Evolutionary conservation across 192 early-diverging fungal genomes (phyloP), one percentile per base, ranked within the genome.

Genomic region (Geranomyces michiganensis): DNA sequence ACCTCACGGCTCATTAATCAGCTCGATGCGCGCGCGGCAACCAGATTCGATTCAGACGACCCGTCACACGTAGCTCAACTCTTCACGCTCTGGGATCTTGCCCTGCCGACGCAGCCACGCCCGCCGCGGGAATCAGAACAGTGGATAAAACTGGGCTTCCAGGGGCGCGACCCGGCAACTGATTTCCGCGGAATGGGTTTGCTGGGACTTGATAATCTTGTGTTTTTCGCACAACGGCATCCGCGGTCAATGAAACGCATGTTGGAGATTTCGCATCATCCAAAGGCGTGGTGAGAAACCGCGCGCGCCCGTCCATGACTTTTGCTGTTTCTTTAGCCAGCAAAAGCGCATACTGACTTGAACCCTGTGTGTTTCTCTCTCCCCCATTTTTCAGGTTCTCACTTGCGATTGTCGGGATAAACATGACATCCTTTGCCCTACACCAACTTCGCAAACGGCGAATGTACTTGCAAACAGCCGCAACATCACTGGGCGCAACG

Each of bases 111-210:
- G 22, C 80, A 84, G 31, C 59, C 76, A 27, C 70, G 90, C 26
- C 65, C 71, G 8, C 44, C 63, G 17, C 71, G 91, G 21, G 71
- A 78, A 24, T 81, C 87, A 7, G 68, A 82, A 63, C 90, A 92
- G 67, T 93, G 91, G 92, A 78, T 78, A 27, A 78, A 85, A 74
- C 87, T 94, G 76, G 93, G 93, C 0, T 94, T 94, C 67, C 93
- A 94, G 74, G 93, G 92, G 46, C 84, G 78, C 21, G 90, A 93
- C 69, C 91, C 92, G 5, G 89, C 92, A 22, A 93, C 92, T 0
- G 93, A 94, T 76, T 94, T 94, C 67, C 82, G 93, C 51, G 90
- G 90, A 31, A 93, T 94, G 92, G 92, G 89, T 82, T 79, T 56
- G 44, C 30, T 64, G 15, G 62, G 84, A 27, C 75, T 94, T 29